Evolutionary conservation across 2,329 filamentous ascomycete species (phyloP).

Genomic region (Cyclaneusma minus): DNA sequence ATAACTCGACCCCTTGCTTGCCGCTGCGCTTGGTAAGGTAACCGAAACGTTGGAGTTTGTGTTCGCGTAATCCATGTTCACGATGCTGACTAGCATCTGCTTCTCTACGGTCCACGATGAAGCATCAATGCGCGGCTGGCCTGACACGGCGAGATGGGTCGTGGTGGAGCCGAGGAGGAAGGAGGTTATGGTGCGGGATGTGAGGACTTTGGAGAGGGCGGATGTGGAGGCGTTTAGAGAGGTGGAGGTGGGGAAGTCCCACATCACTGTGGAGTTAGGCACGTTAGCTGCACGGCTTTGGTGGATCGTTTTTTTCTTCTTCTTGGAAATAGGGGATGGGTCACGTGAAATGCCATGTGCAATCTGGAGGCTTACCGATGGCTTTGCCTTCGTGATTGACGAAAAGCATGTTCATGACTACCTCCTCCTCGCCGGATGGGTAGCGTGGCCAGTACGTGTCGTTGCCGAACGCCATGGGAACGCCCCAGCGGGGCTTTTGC

Average conservation of each 20-base stretch:
- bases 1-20: slow-evolving; percentile 6
- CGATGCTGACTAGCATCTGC: slow-evolving; percentile 22
- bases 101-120: slow-evolving; percentile 22
- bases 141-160: too few relatives aligned
- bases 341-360: too few relatives aligned
- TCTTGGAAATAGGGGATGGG: too few relatives aligned
- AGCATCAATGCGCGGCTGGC: too few relatives aligned
- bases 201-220: slow-evolving; percentile 23
- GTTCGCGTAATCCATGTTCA: slow-evolving; percentile 19
- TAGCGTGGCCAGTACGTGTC: slow-evolving; percentile 29
- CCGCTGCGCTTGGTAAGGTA: slow-evolving; percentile 6
- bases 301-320: too few relatives aligned
- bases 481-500: slow-evolving; percentile 30
- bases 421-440: slow-evolving; percentile 27
- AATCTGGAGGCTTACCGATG: slow-evolving; percentile 26
- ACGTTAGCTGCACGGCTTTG: too few relatives aligned
- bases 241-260: slow-evolving; percentile 27
- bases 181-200: slow-evolving; percentile 14
- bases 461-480: slow-evolving; percentile 32
- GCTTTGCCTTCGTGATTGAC: slow-evolving; percentile 34
- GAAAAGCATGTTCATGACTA: slow-evolving; percentile 28
- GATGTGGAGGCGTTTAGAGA: too few relatives aligned
- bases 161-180: slow-evolving; percentile 20
- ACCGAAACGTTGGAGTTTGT: slow-evolving; percentile 5
- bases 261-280: too few relatives aligned